These are phyloP conservation scores for Aciculosporium take DNA, from an alignment of 2,329 filamentous ascomycete species.

Conservation along the genomic window DNA sequence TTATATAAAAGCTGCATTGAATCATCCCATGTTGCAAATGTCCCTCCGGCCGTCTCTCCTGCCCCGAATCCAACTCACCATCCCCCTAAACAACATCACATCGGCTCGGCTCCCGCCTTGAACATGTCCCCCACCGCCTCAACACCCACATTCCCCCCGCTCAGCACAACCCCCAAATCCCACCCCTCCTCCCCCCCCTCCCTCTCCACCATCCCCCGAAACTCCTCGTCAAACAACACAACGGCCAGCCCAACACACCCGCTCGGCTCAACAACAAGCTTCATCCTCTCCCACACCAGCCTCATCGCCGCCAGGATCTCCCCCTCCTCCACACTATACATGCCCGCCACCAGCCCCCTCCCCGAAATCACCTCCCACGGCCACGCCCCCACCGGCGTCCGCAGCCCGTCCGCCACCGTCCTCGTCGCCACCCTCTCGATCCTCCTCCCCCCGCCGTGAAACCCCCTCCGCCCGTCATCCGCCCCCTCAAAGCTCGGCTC, in stretches of 20 bases:
- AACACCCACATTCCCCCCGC: constrained; percentile 44
- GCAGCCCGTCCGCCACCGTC: constrained; percentile 78
- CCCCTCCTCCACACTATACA: constrained; percentile 64
- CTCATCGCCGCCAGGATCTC: constrained; percentile 67
- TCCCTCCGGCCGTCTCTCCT: too few species aligned
- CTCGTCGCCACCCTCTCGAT: constrained; percentile 56
- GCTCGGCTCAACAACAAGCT: constrained; percentile 82
- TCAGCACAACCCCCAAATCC: constrained; percentile 49
- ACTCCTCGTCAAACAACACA: constrained; percentile 74
- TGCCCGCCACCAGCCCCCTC: constrained; percentile 49
- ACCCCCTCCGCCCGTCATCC: constrained; percentile 65
- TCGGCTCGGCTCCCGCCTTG: neutral
- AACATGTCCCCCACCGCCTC: constrained; percentile 40
- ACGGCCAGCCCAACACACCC: constrained; percentile 74
- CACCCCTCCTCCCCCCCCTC: constrained; percentile 62
- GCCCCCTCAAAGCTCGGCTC: constrained; percentile 74
- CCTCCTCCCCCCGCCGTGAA: constrained; percentile 47
- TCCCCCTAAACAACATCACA: neutral
- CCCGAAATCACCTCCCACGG: constrained; percentile 71
- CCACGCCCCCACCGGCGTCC: constrained; percentile 63
- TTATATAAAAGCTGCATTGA: too few species aligned
- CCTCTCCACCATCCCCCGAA: constrained; percentile 51
- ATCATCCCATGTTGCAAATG: too few species aligned
- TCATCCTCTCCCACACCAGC: constrained; percentile 74
- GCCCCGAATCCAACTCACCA: too few species aligned